Evolutionary conservation across 78 protist species (phyloP), one percentile per base, ranked within the genome.

Genomic region (Tieghemostelium lacteum): DNA sequence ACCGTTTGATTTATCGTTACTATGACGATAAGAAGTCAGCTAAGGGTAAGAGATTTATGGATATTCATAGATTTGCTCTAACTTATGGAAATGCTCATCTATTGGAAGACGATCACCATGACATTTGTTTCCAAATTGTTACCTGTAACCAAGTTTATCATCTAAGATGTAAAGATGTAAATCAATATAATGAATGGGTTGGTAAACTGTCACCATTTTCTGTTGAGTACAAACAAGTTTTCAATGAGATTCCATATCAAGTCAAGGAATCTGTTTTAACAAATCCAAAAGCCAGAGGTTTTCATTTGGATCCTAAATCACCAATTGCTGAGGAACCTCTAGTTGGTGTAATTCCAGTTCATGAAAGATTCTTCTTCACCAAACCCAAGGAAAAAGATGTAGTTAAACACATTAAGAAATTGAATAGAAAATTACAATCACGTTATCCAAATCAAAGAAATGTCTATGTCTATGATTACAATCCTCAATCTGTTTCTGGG

Each of bases 401-500:
- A 20, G 60, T 33, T 19, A 50, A 72, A 0, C n/a, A 29, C 19
- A 63, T 73, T 1, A n/a, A 42, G 3, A 62, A 86, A 16, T 17
- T 86, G 22, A 29, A 29, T n/a, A 40, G 40, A 0, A 55, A 86
- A 37, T 40, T 86, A 28, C 16, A n/a, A 1, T 45, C 74, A 26
- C 69, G 83, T 26, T 86, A 49, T 49, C 92, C 92, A 3, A 86
- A 86, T 45, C 92, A 86, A 55, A 55, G 92, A 39, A 86, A 86
- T 1, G 3, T 72, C 31, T 31, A 72, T 0, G 83, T 72, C 2
- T 86, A 86, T 52, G 62, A 86, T 8, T 61, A 8, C 29, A 26
- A 26, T 26, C 52, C 66, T 42, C n/a, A 16, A 52, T 17, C 26
- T 28, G 54, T 26, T 14, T 20, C 58, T 0, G 74, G 74, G n/a